Conservation (phyloP, 768 basidiomycete genomes). For the Suillus decipiens region DNA sequence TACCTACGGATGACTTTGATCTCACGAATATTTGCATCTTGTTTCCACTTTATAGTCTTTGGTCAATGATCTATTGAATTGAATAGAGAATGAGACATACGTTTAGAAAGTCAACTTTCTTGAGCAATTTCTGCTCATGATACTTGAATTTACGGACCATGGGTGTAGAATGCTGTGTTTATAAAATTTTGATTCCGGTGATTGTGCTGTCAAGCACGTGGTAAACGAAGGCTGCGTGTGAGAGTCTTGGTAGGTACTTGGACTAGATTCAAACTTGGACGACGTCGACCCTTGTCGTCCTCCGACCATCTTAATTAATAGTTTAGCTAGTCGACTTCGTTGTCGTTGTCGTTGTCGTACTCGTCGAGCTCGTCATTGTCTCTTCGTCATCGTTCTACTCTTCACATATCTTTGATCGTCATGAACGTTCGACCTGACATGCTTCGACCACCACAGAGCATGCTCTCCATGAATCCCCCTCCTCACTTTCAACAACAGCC, state of each 20-base stretch:
- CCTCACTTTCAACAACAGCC: slow-evolving; percentile 41
- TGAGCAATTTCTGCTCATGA: slow-evolving; percentile 93
- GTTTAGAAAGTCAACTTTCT: slow-evolving; percentile 96
- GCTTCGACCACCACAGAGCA: slow-evolving; percentile 43
- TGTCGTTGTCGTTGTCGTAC: neutral
- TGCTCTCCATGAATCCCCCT: slow-evolving; percentile 35
- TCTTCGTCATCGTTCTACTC: slow-evolving; percentile 6
- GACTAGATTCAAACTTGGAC: slow-evolving; percentile 17
- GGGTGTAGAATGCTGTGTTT: slow-evolving; percentile 2
- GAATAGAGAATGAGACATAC: slow-evolving; percentile 43
- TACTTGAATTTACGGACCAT: slow-evolving; percentile 95
- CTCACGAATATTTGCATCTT: slow-evolving; percentile 89
- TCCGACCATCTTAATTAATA: neutral
- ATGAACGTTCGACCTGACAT: slow-evolving; percentile 59
- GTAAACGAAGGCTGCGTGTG: slow-evolving; percentile 28
- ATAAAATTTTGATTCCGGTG: slow-evolving; percentile 8
- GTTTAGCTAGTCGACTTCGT: neutral
- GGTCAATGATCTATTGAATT: neutral
- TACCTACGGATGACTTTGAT: slow-evolving; percentile 93
- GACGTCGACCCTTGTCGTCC: slow-evolving; percentile 9
- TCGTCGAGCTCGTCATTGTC: neutral
- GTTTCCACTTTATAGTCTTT: slow-evolving; percentile 74
- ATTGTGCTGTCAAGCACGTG: slow-evolving; percentile 26
- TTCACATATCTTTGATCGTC: slow-evolving; percentile 15
- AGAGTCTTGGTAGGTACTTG: slow-evolving; percentile 9